Percentiles rank a stretch among this genome's conserved stretches.
Conservation (phyloP, 179 eudicot genomes). For the Gypsophila paniculata region DNA sequence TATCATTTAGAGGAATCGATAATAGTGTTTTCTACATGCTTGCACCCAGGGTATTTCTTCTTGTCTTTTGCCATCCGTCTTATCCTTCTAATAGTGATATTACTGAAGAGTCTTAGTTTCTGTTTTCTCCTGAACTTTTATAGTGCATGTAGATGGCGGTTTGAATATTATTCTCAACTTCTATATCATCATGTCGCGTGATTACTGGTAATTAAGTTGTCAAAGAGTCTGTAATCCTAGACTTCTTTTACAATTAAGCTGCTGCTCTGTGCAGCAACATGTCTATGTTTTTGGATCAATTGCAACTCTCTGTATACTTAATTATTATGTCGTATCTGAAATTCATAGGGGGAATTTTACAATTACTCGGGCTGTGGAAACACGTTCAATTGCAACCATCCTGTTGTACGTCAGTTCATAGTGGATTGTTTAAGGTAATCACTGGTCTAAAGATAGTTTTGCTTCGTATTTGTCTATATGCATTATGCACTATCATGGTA, state of each 20-base stretch:
- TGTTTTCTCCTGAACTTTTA: background rate
- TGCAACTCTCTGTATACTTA: background rate
- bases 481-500: too few relatives aligned
- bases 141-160: background rate
- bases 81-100: background rate
- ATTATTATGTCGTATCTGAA: conserved; percentile 9
- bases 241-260: background rate
- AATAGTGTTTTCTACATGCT: conserved; percentile 93
- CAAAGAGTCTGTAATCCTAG: too few relatives aligned
- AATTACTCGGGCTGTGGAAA: conserved; percentile 99
- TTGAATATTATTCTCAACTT: background rate
- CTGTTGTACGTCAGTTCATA: conserved; percentile 90
- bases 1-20: conserved; percentile 92
- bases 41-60: conserved; percentile 72
- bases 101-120: background rate
- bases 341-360: conserved; percentile 82
- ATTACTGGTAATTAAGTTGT: background rate
- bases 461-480: too few relatives aligned
- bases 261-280: background rate
- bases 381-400: conserved; percentile 96
- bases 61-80: conserved; percentile 3
- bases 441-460: too few relatives aligned
- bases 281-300: background rate
- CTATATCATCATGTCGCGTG: background rate
- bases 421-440: conserved; percentile 79